A percentile compares a stretch with the other conserved stretches of the same genome.
These are phyloP conservation scores for Cymbopogon flexuosus DNA, from an alignment of 202 grass and related monocot species.

Conservation along the genomic window DNA sequence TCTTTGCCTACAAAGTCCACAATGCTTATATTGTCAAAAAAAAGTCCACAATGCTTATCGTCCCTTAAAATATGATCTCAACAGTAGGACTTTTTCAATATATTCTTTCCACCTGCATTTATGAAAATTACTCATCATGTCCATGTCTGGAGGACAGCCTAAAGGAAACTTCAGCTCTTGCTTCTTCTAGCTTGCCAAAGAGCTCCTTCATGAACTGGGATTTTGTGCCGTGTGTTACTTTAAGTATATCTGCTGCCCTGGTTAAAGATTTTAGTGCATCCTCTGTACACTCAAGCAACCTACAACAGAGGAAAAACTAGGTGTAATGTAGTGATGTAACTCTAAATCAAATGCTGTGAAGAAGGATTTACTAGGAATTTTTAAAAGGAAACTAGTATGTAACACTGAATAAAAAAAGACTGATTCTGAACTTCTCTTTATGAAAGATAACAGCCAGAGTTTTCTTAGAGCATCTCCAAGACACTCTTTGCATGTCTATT, in stretches of 20 bases:
- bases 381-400: background rate
- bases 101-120: background rate
- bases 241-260: slow-evolving; percentile 67
- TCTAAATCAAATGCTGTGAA: slow-evolving; percentile 19
- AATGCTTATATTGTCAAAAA: too few species aligned
- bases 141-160: slow-evolving; percentile 39
- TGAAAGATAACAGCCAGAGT: background rate
- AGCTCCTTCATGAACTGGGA: slow-evolving; percentile 81
- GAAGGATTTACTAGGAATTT: slow-evolving; percentile 11
- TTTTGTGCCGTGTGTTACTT: slow-evolving; percentile 68
- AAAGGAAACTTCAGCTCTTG: slow-evolving; percentile 63
- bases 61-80: background rate
- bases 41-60: background rate
- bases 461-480: background rate
- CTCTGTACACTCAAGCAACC: slow-evolving; percentile 65
- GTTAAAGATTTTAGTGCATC: slow-evolving; percentile 70
- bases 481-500: background rate
- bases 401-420: background rate
- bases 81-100: background rate
- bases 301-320: slow-evolving; percentile 12
- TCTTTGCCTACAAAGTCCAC: background rate
- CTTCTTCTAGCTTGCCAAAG: slow-evolving; percentile 64
- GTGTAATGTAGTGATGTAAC: background rate
- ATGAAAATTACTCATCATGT: slow-evolving; percentile 7
- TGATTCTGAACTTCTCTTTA: slow-evolving; percentile 1